Conservation (phyloP, 2,329 filamentous ascomycete species). For the Metarhizium guizhouense region DNA sequence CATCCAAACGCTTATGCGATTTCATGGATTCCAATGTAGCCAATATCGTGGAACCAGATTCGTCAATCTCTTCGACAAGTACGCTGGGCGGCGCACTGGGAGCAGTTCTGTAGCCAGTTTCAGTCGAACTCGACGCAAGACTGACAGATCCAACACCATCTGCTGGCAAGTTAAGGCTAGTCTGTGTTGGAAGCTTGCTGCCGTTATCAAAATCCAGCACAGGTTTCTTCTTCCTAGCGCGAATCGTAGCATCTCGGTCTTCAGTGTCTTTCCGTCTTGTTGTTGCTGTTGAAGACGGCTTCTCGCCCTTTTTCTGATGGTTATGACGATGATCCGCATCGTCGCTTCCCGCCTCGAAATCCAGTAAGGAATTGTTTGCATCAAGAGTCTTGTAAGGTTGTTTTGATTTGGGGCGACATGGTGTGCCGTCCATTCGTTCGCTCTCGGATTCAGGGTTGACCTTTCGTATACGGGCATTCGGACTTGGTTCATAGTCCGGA, state of each 20-base stretch:
- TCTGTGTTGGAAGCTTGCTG: conserved; percentile 16
- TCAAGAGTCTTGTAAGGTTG: conserved; percentile 19
- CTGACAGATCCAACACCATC: conserved; percentile 28
- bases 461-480: conserved; percentile 61
- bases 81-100: conserved; percentile 35
- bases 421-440: conserved; percentile 17
- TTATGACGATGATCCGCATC: conserved; percentile 27
- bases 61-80: conserved; percentile 30
- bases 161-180: conserved; percentile 25
- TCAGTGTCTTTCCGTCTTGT: conserved; percentile 3
- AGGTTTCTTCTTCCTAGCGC: conserved; percentile 16
- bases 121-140: conserved; percentile 26
- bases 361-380: conserved; percentile 39
- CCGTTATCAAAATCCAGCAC: conserved; percentile 12
- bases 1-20: conserved; percentile 38
- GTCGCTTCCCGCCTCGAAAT: conserved; percentile 39
- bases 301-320: conserved; percentile 4
- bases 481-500: conserved; percentile 64
- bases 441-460: conserved; percentile 40
- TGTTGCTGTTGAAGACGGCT: background rate
- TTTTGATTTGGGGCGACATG: conserved; percentile 24
- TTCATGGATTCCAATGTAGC: conserved; percentile 23
- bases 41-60: conserved; percentile 27
- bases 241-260: conserved; percentile 20
- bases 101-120: conserved; percentile 31